Evolutionary conservation across 257 asterid genomes (phyloP).

Genomic region (Solanum virginianum): DNA sequence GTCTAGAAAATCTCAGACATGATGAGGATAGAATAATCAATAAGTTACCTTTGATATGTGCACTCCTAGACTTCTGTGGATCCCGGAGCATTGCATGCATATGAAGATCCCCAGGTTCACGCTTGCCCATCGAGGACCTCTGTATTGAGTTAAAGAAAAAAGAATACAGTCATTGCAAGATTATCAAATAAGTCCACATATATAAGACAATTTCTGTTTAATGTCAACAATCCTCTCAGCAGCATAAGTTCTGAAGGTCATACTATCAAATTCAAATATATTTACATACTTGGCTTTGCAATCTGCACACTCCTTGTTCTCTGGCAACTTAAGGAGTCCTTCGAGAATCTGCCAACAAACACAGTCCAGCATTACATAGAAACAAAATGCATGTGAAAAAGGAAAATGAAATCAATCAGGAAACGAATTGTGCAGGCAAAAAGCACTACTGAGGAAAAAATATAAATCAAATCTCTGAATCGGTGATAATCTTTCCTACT

Average conservation of each 20-base stretch:
- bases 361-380: neutral
- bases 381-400: neutral
- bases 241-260: neutral
- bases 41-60: slow-evolving; percentile 88
- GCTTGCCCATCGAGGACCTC: slow-evolving; percentile 99
- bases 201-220: neutral
- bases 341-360: slow-evolving; percentile 61
- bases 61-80: slow-evolving; percentile 98
- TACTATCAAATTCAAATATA: neutral
- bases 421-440: neutral
- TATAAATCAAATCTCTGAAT: neutral
- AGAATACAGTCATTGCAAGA: neutral
- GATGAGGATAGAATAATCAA: neutral
- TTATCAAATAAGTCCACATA: neutral
- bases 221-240: neutral
- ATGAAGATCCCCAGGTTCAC: slow-evolving; percentile 94
- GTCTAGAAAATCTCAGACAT: neutral
- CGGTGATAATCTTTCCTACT: neutral
- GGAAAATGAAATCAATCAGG: neutral
- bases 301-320: slow-evolving; percentile 98
- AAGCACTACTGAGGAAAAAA: neutral
- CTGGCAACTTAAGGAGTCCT: slow-evolving; percentile 95
- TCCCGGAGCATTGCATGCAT: slow-evolving; percentile 99
- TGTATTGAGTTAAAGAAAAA: slow-evolving; percentile 8
- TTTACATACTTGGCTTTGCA: slow-evolving; percentile 84